Base-by-base conservation (phyloP, 1,284 basidiomycete species). In the Sanghuangporus weigelae region DNA sequence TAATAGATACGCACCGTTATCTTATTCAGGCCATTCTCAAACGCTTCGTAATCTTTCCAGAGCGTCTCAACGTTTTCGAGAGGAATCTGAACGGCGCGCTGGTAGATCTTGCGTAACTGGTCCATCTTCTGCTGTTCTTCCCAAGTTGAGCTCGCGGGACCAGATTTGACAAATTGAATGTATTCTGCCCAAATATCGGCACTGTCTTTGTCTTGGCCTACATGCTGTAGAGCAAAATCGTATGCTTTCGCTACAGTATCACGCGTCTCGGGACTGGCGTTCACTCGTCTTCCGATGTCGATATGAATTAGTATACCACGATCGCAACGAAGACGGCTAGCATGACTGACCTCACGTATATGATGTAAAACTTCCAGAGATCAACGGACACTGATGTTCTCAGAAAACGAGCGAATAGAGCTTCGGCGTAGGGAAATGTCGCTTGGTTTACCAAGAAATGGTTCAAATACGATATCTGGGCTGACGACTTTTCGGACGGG, bases 41-140 rank as follows among this genome's bases (percentile, higher is more conserved):
- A 99, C 0, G 89, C 80, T 74, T 98, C 96, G 69, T 96, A 92
- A 61, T 97, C 94, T 72, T 92, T 88, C 97, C 97, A 99, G 49
- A 99, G 82, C 49, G 82, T 81, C 75, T 98, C 96, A 69, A 99
- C 87, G 71, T 95, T 96, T 74, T 95, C 89, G 68, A 98, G 82
- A 0, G 97, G 97, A 23, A 97, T 93, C 69, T 93, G 91, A 38
- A 98, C 91, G 0, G 94, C 96, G 57, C 93, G 86, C 71, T 97
- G 95, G 76, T 96, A 98, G 3, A 93, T 87, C 72, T 93, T 94
- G 62, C 96, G 88, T 3, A 99, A 80, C 3, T 87, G 84, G 71
- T 98, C 96, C 87, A 95, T 95, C 75, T 96, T 95, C 73, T 96
- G 93, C 71, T 96, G 94, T 68, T 92, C 89, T 73, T 98, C 95